These are phyloP conservation scores for Marchantia polymorpha DNA, from an alignment of 225 moss, liverwort and hornwort genomes.

Conservation along the genomic window DNA sequence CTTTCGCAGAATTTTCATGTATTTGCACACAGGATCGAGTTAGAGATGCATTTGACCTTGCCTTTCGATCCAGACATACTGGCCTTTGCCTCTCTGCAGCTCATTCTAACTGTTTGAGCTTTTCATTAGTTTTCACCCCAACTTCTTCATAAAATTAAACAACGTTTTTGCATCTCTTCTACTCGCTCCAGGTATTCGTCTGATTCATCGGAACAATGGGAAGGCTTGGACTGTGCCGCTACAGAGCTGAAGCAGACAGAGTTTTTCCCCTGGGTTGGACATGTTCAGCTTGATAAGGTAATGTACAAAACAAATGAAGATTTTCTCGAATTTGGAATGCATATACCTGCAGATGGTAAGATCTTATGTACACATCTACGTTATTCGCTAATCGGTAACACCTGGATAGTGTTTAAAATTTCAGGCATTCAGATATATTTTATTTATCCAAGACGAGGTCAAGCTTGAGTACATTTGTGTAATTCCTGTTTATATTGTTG, in stretches of 20 bases:
- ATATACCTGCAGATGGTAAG: no score
- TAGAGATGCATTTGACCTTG: not conserved
- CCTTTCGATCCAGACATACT: no score
- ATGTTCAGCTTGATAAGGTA: slow-evolving; percentile 65
- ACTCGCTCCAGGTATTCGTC: slow-evolving; percentile 21
- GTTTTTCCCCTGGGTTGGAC: slow-evolving; percentile 73
- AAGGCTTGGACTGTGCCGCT: slow-evolving; percentile 38
- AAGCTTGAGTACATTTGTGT: no score
- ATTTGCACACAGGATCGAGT: no score
- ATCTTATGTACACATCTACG: no score
- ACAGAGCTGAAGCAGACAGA: slow-evolving; percentile 26
- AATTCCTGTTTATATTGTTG: no score
- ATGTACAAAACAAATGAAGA: not conserved
- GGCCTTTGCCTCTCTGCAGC: not conserved
- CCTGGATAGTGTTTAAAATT: no score
- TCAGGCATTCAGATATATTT: no score
- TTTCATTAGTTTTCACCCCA: not conserved
- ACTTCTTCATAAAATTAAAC: no score
- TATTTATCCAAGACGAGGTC: no score
- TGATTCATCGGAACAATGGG: slow-evolving; percentile 46
- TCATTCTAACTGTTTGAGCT: not conserved
- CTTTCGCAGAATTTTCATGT: not conserved
- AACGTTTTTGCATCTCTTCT: not conserved
- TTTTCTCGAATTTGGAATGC: no score
- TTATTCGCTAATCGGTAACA: no score